Evolutionary conservation across 2,329 filamentous ascomycete genomes (phyloP).

Genomic region (Madurella mycetomatis): DNA sequence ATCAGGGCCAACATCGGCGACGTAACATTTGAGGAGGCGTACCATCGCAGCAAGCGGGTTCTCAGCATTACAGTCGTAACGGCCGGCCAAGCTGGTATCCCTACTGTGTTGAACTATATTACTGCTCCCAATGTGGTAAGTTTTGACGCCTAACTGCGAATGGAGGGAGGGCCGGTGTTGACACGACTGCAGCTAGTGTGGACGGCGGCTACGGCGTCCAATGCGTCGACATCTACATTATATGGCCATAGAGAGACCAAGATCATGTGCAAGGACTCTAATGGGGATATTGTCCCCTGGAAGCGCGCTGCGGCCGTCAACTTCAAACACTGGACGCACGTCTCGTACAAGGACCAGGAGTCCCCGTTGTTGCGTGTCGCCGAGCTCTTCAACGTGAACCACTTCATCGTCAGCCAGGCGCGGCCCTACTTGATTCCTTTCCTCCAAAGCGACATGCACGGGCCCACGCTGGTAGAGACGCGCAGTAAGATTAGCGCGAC

Average conservation of each 20-base stretch:
- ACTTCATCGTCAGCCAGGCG: conserved; percentile 92
- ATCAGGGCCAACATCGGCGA: conserved; percentile 83
- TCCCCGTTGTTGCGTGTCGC: conserved; percentile 65
- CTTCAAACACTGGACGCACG: conserved; percentile 65
- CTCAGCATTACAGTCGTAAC: conserved; percentile 89
- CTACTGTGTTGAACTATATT: conserved; percentile 83
- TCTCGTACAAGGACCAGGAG: conserved; percentile 61
- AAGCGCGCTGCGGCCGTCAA: conserved; percentile 56
- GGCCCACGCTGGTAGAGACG: conserved; percentile 59
- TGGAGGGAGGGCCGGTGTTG: background rate
- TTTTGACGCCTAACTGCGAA: conserved; percentile 25
- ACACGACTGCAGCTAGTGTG: conserved; percentile 59
- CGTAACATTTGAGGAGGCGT: conserved; percentile 90
- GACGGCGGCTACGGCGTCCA: conserved; percentile 74
- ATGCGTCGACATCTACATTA: conserved; percentile 60
- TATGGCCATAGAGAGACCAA: conserved; percentile 60
- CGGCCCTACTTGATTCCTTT: conserved; percentile 87
- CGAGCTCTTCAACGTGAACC: conserved; percentile 87
- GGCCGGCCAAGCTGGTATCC: conserved; percentile 67
- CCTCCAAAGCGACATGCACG: conserved; percentile 73
- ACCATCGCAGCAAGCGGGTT: conserved; percentile 75
- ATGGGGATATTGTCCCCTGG: conserved; percentile 71
- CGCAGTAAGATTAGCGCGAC: conserved; percentile 55
- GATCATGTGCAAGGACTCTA: conserved; percentile 73
- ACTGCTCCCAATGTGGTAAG: conserved; percentile 88